Base-by-base conservation (phyloP, 1,284 basidiomycete genomes). In the Fomes fomentarius region DNA sequence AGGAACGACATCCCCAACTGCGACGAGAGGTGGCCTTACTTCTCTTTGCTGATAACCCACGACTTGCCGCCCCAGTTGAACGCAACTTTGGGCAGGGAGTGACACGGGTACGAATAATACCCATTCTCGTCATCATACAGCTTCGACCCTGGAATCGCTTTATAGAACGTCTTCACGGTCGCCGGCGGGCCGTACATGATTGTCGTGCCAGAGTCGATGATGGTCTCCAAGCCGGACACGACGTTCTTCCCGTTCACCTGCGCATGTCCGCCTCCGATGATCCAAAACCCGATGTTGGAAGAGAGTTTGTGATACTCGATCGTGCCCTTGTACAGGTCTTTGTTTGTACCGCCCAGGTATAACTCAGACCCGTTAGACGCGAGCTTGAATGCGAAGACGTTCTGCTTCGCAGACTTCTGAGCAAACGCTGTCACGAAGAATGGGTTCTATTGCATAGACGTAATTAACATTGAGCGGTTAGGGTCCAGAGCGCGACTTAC, bases 301-400 rank as follows among this genome's bases (percentile, higher is more conserved):
- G 52, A 42, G 26, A 54, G 21, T 28, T 47, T 41, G 49, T 61
- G 57, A 31, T 58, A 58, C 42, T 61, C 57, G 11, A 40, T 19
- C 21, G 19, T 3, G 54, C 67, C 79, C 17, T 64, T 72, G 63
- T 78, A 79, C 42, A 74, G 56, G 3, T 54, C 46, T 6, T 55
- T 58, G 57, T 83, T 70, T 0, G 72, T 68, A 9, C 81, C 84
- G 43, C 87, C 87, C 41, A 89, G 71, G 61, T 71, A 78, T 14
- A 89, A 77, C 62, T 83, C 78, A 22, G 78, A 76, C 7, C 73
- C 73, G 25, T 60, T 56, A 1, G 61, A 47, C 11, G 76, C 66
- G 39, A 88, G 74, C 52, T 81, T 79, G 67, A 89, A 79, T n/a
- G 75, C 74, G 59, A 87, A 87, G 42, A 78, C 73, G 24, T 72